Evolutionary conservation across 2,329 filamentous ascomycete genomes (phyloP).

Genomic region (Colletotrichum lindemuthianum): DNA sequence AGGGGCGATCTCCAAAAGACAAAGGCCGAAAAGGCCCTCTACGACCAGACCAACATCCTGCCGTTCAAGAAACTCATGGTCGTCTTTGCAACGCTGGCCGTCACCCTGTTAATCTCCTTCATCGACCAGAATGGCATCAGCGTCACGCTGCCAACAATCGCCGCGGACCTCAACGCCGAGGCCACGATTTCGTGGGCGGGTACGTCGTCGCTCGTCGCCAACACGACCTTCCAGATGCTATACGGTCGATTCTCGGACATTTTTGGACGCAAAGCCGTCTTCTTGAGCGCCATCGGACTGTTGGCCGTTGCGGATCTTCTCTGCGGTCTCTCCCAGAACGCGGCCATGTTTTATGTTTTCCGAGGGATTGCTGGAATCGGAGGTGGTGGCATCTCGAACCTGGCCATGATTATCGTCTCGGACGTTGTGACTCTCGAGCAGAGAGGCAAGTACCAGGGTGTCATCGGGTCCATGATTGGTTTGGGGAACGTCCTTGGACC

Average conservation of each 20-base stretch:
- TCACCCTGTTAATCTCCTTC: slow-evolving; percentile 64
- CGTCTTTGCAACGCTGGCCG: slow-evolving; percentile 62
- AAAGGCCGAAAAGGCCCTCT: slow-evolving; percentile 54
- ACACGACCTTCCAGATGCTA: slow-evolving; percentile 71
- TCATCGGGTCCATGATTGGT: slow-evolving; percentile 52
- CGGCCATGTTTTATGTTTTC: slow-evolving; percentile 69
- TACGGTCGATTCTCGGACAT: slow-evolving; percentile 72
- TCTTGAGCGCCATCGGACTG: slow-evolving; percentile 61
- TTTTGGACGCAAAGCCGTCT: slow-evolving; percentile 68
- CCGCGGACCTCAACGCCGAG: slow-evolving; percentile 55
- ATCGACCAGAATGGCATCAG: slow-evolving; percentile 68
- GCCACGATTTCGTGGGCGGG: slow-evolving; percentile 67
- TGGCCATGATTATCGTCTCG: slow-evolving; percentile 70
- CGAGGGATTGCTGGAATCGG: slow-evolving; percentile 70
- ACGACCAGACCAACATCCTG: slow-evolving; percentile 68
- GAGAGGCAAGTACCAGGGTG: slow-evolving; percentile 64
- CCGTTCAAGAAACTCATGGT: slow-evolving; percentile 58
- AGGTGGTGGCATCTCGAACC: slow-evolving; percentile 67
- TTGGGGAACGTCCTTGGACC: slow-evolving; percentile 55
- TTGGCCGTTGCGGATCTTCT: slow-evolving; percentile 67
- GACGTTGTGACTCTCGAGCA: slow-evolving; percentile 69
- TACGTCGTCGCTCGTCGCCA: slow-evolving; percentile 63
- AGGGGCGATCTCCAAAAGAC: slow-evolving; percentile 15
- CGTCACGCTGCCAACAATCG: slow-evolving; percentile 61
- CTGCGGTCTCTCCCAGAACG: slow-evolving; percentile 65